Percentiles rank a stretch among this genome's conserved stretches.
Conservation (phyloP, 2,329 filamentous ascomycete genomes). For the Metarhizium album region DNA sequence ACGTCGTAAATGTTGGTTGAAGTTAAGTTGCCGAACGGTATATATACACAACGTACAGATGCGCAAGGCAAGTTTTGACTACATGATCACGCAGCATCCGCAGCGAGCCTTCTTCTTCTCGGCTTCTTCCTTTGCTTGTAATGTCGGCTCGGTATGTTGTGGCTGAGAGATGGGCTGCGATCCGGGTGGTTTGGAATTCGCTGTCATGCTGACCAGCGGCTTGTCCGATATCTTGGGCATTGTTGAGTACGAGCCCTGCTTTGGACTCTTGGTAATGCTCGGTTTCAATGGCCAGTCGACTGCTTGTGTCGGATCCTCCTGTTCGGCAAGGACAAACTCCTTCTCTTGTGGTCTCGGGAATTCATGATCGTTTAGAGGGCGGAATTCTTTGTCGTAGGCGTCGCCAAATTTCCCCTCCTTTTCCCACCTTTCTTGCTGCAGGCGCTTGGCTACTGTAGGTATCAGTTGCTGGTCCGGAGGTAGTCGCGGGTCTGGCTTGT, state of each 20-base stretch:
- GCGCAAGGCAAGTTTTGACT: constrained; percentile 7
- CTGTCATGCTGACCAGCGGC: constrained; percentile 21
- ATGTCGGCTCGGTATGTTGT: constrained; percentile 4
- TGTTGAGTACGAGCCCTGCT: constrained; percentile 44
- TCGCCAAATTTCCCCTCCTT: constrained; percentile 79
- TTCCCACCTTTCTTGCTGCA: constrained; percentile 94
- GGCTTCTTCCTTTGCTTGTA: constrained; percentile 16
- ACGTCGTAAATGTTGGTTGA: constrained; percentile 14
- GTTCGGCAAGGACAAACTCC: constrained; percentile 11
- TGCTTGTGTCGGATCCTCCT: constrained; percentile 19
- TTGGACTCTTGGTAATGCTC: constrained; percentile 35
- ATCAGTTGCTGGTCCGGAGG: constrained; percentile 93
- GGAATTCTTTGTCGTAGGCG: constrained; percentile 79
- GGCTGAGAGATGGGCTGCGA: constrained; percentile 13
- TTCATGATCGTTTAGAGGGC: constrained; percentile 62
- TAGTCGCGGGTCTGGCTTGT: constrained; percentile 87
- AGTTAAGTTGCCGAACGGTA: background rate
- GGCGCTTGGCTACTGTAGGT: constrained; percentile 79
- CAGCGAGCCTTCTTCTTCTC: constrained; percentile 33
- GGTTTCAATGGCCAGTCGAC: constrained; percentile 51
- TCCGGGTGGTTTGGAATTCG: constrained; percentile 19
- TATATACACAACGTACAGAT: background rate
- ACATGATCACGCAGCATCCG: constrained; percentile 43
- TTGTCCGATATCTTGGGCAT: constrained; percentile 46
- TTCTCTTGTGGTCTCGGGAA: constrained; percentile 34